Evolutionary conservation across 2,329 filamentous ascomycete genomes (phyloP).

Genomic region (Ceratocystis huliohia): DNA sequence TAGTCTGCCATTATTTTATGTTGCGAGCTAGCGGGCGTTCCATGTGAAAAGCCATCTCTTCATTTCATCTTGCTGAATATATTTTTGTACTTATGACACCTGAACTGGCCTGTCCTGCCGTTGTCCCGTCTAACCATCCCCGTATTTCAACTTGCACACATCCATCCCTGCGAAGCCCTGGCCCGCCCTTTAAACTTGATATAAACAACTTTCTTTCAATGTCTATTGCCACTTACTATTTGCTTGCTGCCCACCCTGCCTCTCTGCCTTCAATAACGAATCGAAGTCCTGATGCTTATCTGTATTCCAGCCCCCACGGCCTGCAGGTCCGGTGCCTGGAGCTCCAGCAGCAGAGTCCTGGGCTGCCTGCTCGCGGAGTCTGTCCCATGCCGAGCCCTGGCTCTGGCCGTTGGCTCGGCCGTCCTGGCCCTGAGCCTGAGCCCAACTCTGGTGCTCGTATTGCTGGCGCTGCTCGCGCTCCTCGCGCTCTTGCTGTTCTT

Average conservation of each 20-base stretch:
- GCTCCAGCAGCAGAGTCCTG: neutral
- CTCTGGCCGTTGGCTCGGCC: neutral
- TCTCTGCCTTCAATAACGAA: conserved; percentile 35
- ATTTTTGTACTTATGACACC: conserved; percentile 10
- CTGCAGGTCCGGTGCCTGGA: neutral
- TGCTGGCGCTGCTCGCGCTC: conserved; percentile 8
- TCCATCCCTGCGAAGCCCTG: too few species aligned
- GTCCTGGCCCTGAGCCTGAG: neutral
- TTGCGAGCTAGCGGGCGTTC: conserved; percentile 1
- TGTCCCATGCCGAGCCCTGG: conserved; percentile 18
- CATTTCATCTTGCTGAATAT: neutral
- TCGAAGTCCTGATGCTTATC: conserved; percentile 38
- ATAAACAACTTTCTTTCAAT: neutral
- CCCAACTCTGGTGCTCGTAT: conserved; percentile 1
- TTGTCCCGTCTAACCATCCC: neutral
- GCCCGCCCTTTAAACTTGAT: neutral
- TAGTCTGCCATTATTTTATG: too few species aligned
- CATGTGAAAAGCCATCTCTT: neutral
- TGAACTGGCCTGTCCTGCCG: neutral
- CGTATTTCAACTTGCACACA: neutral
- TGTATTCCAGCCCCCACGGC: neutral
- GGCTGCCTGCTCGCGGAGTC: conserved; percentile 8
- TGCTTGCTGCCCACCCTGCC: conserved; percentile 30
- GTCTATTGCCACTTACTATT: conserved; percentile 26
- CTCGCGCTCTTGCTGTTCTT: conserved; percentile 14